phyloP scores from a whole-genome alignment of 1,284 basidiomycete species.

The Cystobasidiaceae sp. region DNA sequence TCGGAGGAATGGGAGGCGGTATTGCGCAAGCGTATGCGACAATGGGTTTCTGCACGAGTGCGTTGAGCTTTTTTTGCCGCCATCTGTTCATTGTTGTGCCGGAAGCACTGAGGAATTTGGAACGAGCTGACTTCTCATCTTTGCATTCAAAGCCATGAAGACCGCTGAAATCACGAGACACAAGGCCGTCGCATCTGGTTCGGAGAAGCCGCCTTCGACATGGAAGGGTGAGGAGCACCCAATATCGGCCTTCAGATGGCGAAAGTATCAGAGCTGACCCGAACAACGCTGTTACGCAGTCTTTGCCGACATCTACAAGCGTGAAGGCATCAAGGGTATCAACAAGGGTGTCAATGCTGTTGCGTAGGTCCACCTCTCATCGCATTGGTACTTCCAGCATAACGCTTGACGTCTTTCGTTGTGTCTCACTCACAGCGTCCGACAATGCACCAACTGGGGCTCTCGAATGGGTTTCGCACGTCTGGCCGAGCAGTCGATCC shows the following conservation, averaged over 20 bases:
- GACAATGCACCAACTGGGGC: slow-evolving; percentile 99
- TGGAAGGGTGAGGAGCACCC: slow-evolving; percentile 50
- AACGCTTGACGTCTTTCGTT: slow-evolving; percentile 13
- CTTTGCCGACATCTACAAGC: slow-evolving; percentile 72
- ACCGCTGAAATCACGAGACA: slow-evolving; percentile 91
- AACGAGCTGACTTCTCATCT: no score
- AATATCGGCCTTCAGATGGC: no score
- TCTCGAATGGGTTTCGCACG: slow-evolving; percentile 97
- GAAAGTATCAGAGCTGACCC: background rate
- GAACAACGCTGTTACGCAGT: background rate
- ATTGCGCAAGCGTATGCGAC: slow-evolving; percentile 98
- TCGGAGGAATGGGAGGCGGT: slow-evolving; percentile 97
- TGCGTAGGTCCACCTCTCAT: no score
- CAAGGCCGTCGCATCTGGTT: slow-evolving; percentile 82
- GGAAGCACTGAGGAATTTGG: no score
- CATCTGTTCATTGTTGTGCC: no score
- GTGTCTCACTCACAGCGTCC: slow-evolving; percentile 51
- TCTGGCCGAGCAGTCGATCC: slow-evolving; percentile 76
- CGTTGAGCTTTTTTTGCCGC: background rate
- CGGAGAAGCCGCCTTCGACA: slow-evolving; percentile 80
- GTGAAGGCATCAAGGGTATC: slow-evolving; percentile 90
- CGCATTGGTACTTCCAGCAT: no score
- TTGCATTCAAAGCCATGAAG: slow-evolving; percentile 28
- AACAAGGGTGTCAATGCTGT: slow-evolving; percentile 99
- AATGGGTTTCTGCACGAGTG: slow-evolving; percentile 49